Percentiles rank a stretch among this genome's conserved stretches.
phyloP scores from a whole-genome alignment of 352 stramenopile genomes.

The Globisporangium cystogenes region DNA sequence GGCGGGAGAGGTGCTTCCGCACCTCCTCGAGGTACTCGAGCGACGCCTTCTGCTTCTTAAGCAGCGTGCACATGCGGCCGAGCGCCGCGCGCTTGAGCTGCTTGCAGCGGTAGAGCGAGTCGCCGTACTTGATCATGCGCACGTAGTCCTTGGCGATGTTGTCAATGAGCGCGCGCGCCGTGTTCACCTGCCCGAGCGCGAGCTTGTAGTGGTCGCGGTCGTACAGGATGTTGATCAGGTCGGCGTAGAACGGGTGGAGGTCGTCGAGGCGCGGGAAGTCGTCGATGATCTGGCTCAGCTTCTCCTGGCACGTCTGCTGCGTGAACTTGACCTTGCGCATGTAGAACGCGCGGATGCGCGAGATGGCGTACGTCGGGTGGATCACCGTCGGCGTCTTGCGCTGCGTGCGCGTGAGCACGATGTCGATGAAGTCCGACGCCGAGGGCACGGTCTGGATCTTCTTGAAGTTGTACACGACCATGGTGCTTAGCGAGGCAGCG shows the following conservation, averaged over 20 bases:
- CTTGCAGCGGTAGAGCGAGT: slow-evolving; percentile 99
- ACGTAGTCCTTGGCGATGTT: slow-evolving; percentile 98
- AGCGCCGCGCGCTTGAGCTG: slow-evolving; percentile 99
- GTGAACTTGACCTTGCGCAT: slow-evolving; percentile 99
- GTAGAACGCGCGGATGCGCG: slow-evolving; percentile 92
- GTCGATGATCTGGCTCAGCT: slow-evolving; percentile 96
- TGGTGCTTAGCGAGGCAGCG: too few species aligned
- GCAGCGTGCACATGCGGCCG: slow-evolving; percentile 98
- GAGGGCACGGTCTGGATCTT: slow-evolving; percentile 97
- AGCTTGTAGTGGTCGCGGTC: slow-evolving; percentile 99
- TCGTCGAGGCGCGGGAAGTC: slow-evolving; percentile 99
- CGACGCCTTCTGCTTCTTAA: slow-evolving; percentile 99
- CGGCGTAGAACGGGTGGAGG: slow-evolving; percentile 98
- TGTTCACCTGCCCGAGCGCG: slow-evolving; percentile 99
- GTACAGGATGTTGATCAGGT: slow-evolving; percentile 99
- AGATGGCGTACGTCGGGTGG: slow-evolving; percentile 97
- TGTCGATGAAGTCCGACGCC: slow-evolving; percentile 98
- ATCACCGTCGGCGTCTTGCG: slow-evolving; percentile 99
- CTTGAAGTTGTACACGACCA: slow-evolving; percentile 99
- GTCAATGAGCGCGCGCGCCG: slow-evolving; percentile 96
- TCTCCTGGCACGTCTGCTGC: slow-evolving; percentile 98
- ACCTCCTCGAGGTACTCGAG: slow-evolving; percentile 97
- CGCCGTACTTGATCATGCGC: slow-evolving; percentile 99
- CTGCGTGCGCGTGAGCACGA: slow-evolving; percentile 98
- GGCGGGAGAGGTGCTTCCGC: slow-evolving; percentile 97